These are phyloP conservation scores for Tuctoria greenei DNA, from an alignment of 176 grass and related monocot genomes.

Conservation along the genomic window DNA sequence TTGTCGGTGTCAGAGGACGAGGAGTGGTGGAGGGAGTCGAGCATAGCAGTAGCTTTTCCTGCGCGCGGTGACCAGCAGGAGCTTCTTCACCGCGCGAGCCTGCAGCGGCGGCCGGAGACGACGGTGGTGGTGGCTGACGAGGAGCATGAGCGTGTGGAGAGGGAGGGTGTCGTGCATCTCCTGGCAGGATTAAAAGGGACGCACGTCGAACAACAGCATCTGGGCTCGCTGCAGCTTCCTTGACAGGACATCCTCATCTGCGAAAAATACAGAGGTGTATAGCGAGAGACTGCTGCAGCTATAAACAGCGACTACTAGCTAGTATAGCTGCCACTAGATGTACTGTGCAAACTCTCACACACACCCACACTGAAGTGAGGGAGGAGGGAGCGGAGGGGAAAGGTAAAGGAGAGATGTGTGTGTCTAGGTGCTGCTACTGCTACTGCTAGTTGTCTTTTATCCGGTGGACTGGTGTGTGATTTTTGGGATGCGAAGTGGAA, in stretches of 20 bases:
- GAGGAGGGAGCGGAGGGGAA: background rate
- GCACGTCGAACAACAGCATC: slow-evolving; percentile 38
- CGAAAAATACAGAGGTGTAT: slow-evolving; percentile 68
- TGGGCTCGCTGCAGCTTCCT: slow-evolving; percentile 56
- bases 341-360: slow-evolving; percentile 49
- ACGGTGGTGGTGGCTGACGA: background rate
- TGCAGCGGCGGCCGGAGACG: background rate
- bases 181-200: slow-evolving; percentile 53
- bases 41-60: slow-evolving; percentile 65
- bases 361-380: too few relatives aligned
- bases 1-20: slow-evolving; percentile 46
- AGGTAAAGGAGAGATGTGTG: background rate
- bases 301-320: slow-evolving; percentile 46
- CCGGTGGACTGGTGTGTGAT: slow-evolving; percentile 50
- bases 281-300: slow-evolving; percentile 39
- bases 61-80: background rate
- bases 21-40: slow-evolving; percentile 70
- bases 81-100: background rate
- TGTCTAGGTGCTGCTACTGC: too few relatives aligned
- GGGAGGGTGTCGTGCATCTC: slow-evolving; percentile 38
- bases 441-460: slow-evolving; percentile 47
- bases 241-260: slow-evolving; percentile 95
- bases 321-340: slow-evolving; percentile 35
- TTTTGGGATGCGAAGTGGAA: slow-evolving; percentile 19
- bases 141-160: slow-evolving; percentile 38